phyloP scores from a whole-genome alignment of 768 basidiomycete species.

The Tremella fuciformis region DNA sequence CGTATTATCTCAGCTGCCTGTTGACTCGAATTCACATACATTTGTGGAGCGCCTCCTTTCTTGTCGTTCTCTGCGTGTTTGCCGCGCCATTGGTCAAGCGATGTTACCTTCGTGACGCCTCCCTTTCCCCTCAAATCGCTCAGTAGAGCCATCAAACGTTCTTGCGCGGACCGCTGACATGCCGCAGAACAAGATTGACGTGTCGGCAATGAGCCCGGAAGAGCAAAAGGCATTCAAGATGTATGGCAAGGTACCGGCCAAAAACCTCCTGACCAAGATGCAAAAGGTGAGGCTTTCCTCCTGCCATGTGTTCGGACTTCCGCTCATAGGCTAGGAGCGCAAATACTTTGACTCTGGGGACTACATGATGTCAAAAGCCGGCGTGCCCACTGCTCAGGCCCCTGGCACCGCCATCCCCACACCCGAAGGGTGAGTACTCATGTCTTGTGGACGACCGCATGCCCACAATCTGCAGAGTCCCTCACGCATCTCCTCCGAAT shows the following conservation, averaged over 20 bases:
- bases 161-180: conserved; percentile 50
- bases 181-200: conserved; percentile 89
- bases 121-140: neutral
- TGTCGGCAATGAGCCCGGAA: conserved; percentile 79
- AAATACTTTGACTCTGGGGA: conserved; percentile 99
- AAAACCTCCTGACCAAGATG: conserved; percentile 90
- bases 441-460: conserved; percentile 1
- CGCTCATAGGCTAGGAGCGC: conserved; percentile 59
- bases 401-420: conserved; percentile 98
- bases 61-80: neutral
- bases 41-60: neutral
- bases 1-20: neutral
- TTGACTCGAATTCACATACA: neutral
- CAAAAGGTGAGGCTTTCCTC: conserved; percentile 66
- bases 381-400: conserved; percentile 76
- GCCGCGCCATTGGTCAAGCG: neutral
- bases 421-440: conserved; percentile 77
- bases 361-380: conserved; percentile 92
- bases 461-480: conserved; percentile 62
- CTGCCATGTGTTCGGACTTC: neutral
- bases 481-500: conserved; percentile 77
- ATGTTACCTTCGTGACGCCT: neutral
- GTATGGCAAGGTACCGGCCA: conserved; percentile 94
- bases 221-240: conserved; percentile 91
- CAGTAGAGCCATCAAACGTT: neutral